Percentiles rank a stretch among this genome's conserved stretches.
These are phyloP conservation scores for Pyrenula aspistea DNA, from an alignment of 495 filamentous ascomycete species.

Conservation along the genomic window DNA sequence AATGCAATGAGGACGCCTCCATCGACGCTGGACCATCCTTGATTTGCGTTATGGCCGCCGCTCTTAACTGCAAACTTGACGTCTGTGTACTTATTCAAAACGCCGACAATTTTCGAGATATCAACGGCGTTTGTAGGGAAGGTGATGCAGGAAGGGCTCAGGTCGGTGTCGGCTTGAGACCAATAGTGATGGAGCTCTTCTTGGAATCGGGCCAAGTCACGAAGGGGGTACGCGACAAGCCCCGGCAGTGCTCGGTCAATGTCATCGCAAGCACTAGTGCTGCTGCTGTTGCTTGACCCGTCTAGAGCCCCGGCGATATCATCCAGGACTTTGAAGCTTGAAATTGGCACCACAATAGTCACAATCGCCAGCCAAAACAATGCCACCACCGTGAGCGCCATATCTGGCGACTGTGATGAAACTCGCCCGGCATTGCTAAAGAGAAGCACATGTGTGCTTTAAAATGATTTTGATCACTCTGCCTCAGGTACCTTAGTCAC, in stretches of 20 bases:
- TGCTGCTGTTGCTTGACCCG: background rate
- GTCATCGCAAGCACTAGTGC: background rate
- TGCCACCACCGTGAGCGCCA: background rate
- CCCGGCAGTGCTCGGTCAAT: background rate
- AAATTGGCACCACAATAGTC: background rate
- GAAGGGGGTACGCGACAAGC: background rate
- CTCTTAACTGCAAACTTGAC: constrained; percentile 1
- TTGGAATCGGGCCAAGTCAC: constrained; percentile 1
- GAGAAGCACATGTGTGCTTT: background rate
- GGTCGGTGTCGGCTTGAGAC: constrained; percentile 14
- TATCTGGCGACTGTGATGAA: background rate
- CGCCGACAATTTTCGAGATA: constrained; percentile 12
- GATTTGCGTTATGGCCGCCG: background rate
- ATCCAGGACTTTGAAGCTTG: background rate
- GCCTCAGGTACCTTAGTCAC: background rate
- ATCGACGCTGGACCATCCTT: constrained; percentile 10
- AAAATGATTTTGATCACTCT: background rate
- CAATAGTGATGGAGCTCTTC: constrained; percentile 13
- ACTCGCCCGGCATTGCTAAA: background rate
- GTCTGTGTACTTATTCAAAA: constrained; percentile 1
- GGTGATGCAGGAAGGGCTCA: constrained; percentile 22
- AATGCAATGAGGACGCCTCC: constrained; percentile 9
- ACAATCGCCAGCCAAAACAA: background rate
- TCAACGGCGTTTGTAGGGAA: constrained; percentile 14
- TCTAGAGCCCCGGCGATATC: background rate